Base-by-base conservation (phyloP, 1,139 yeast species). In the Debaryomyces sp. region DNA sequence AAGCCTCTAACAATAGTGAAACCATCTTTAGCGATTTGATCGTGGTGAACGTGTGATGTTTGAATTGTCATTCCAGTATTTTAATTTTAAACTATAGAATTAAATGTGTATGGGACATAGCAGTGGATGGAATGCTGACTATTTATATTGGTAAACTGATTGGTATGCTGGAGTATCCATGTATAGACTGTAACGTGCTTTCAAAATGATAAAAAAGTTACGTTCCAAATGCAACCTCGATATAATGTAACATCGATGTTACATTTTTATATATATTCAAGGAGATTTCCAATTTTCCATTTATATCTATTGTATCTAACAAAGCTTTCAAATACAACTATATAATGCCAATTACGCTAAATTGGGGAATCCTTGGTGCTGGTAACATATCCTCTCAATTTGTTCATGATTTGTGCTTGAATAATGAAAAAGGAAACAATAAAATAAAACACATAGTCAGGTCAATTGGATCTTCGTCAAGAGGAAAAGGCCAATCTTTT, bases 301-400 rank as follows among this genome's bases (percentile, higher is more conserved):
- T 23, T 39, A 7, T 23, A 29, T 15, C 2, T 22, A 18, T 17
- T 41, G 6, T 23, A 12, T 8, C 12, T 18, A 12, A 9, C 7
- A 37, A 24, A 37, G 3, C 6, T n/a, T 24, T 13, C 22, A 32
- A 30, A 15, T 23, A 15, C 6, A 15, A n/a, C 9, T 3, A 6
- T 18, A 30, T 10, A 27, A 61, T 61, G 66, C 29, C 60, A 46
- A 50, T 54, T 26, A 54, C 57, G 35, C 50, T 67, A 41, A 61
- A 64, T 48, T 74, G 79, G 78, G 78, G 77, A 27, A 73, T 74
- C 35, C 62, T 73, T 41, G 79, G 79, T n/a, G 77, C 78, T 15
- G 79, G 79, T n/a, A 69, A 70, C 52, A 74, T 74, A 46, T 70
- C 78, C 6, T 63, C 67, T 13, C 71, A 68, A 44, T 74, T 74